Conservation (phyloP, 2,329 filamentous ascomycete genomes). For the Penicillium brasilianum region DNA sequence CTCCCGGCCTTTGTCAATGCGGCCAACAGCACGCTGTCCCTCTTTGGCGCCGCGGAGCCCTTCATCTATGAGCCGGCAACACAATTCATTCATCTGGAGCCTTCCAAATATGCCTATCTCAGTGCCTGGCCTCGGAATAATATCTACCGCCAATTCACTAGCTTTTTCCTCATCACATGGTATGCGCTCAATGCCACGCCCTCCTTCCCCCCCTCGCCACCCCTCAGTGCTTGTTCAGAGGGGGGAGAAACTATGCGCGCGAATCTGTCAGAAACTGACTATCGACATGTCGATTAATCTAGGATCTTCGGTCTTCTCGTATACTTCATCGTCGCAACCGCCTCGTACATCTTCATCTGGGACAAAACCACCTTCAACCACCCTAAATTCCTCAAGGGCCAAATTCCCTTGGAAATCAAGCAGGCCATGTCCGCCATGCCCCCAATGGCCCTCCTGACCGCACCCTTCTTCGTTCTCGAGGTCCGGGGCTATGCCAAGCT, state of each 20-base stretch:
- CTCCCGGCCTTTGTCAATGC: constrained; percentile 58
- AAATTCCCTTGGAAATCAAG: constrained; percentile 81
- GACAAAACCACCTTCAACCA: constrained; percentile 88
- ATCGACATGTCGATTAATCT: not conserved
- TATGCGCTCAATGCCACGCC: constrained; percentile 50
- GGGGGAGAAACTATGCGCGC: not conserved
- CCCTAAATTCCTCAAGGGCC: constrained; percentile 94
- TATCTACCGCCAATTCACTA: constrained; percentile 72
- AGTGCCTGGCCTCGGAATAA: constrained; percentile 81
- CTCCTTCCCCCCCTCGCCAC: not conserved
- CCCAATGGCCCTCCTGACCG: constrained; percentile 79
- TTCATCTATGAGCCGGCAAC: constrained; percentile 72
- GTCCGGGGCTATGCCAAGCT: constrained; percentile 84
- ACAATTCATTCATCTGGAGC: constrained; percentile 69
- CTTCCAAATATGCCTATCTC: constrained; percentile 76
- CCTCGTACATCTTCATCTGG: constrained; percentile 89
- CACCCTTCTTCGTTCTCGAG: constrained; percentile 80
- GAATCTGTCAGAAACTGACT: not conserved
- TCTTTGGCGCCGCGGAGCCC: constrained; percentile 57
- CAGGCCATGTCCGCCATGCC: constrained; percentile 80
- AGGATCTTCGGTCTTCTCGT: constrained; percentile 85
- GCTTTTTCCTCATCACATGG: constrained; percentile 86
- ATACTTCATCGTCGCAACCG: constrained; percentile 81
- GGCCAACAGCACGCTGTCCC: constrained; percentile 59
- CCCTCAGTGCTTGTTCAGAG: not conserved